These are phyloP conservation scores for Epichloe typhina DNA, from an alignment of 2,329 filamentous ascomycete species.

Conservation along the genomic window DNA sequence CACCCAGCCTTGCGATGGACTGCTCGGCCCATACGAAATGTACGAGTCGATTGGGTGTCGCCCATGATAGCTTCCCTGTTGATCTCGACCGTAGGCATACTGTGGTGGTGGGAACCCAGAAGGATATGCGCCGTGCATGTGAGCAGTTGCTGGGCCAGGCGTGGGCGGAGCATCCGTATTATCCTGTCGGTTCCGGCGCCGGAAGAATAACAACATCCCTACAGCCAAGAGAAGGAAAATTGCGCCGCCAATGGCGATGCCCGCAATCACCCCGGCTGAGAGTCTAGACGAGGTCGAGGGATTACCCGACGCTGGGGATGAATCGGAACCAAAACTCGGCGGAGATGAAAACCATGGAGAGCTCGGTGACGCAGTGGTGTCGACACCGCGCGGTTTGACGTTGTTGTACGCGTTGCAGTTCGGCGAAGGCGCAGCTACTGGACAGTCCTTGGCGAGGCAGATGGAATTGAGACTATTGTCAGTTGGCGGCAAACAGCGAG, in stretches of 20 bases:
- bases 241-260: slow-evolving; percentile 14
- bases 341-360: not conserved
- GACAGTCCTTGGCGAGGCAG: slow-evolving; percentile 16
- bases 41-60: slow-evolving; percentile 5
- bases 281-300: slow-evolving; percentile 1
- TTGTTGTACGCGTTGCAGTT: slow-evolving; percentile 16
- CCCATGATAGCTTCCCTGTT: slow-evolving; percentile 4
- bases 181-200: slow-evolving; percentile 3
- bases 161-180: slow-evolving; percentile 3
- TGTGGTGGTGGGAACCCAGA: slow-evolving; percentile 2
- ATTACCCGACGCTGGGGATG: not conserved
- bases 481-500: slow-evolving; percentile 13
- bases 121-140: not conserved
- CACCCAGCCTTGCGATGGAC: slow-evolving; percentile 1
- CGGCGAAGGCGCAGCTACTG: slow-evolving; percentile 13
- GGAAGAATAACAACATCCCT: slow-evolving; percentile 8
- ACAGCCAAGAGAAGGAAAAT: slow-evolving; percentile 11
- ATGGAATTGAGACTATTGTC: slow-evolving; percentile 13
- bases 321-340: not conserved
- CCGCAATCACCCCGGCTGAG: slow-evolving; percentile 12
- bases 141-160: not conserved
- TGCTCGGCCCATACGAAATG: slow-evolving; percentile 1
- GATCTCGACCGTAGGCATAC: slow-evolving; percentile 4
- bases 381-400: slow-evolving; percentile 10
- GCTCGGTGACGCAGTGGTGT: not conserved